Evolutionary conservation across 148 eudicot genomes (phyloP).

Genomic region (Arbutus unedo): DNA sequence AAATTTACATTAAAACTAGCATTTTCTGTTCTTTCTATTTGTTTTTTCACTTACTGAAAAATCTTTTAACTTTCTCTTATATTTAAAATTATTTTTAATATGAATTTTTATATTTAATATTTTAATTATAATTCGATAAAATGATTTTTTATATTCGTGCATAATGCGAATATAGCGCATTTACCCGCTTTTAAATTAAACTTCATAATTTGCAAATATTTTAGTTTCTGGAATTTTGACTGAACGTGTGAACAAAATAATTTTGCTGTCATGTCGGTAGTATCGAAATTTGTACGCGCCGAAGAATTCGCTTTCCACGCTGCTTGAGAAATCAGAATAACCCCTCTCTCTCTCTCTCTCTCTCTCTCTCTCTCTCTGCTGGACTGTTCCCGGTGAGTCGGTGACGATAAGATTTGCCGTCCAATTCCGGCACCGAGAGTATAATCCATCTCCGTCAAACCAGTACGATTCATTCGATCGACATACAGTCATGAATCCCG

Average conservation of each 20-base stretch:
- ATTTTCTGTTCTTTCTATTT: no score
- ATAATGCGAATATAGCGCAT: no score
- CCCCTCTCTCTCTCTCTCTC: neutral
- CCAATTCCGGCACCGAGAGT: neutral
- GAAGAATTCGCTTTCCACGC: neutral
- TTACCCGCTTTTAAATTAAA: no score
- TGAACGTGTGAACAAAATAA: neutral
- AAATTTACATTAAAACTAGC: no score
- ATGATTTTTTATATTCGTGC: no score
- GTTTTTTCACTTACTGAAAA: no score
- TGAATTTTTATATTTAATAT: no score
- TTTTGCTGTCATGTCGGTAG: neutral
- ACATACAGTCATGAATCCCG: constrained; percentile 16
- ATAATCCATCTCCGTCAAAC: neutral
- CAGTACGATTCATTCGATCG: neutral
- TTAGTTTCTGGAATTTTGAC: neutral
- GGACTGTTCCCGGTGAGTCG: neutral
- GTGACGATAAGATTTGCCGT: neutral
- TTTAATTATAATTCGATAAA: no score
- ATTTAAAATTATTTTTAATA: no score
- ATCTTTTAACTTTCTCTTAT: no score
- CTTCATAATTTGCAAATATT: no score
- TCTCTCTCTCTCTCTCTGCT: neutral
- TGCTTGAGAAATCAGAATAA: neutral
- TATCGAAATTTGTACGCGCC: neutral